Percentiles rank a stretch among this genome's conserved stretches.
Evolutionary conservation across 208 protist species (phyloP).

Genomic region (Jaenimonas drosophilae): DNA sequence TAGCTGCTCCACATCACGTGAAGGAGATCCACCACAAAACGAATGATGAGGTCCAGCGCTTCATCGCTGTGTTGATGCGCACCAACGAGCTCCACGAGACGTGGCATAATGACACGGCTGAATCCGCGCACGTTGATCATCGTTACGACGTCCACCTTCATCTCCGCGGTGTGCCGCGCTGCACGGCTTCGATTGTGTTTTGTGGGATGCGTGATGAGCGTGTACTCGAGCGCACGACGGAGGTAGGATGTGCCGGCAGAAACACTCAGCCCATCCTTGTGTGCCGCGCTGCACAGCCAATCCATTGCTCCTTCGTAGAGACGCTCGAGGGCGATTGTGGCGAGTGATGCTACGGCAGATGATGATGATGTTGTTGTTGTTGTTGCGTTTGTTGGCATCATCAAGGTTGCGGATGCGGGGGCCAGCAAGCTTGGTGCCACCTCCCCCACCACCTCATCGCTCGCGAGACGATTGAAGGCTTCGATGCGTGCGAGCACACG

Average conservation of each 20-base stretch:
- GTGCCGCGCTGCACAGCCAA: conserved; percentile 19
- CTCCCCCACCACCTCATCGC: conserved; percentile 8
- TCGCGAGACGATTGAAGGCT: conserved; percentile 43
- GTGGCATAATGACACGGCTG: conserved; percentile 31
- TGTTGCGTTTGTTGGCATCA: too few species aligned
- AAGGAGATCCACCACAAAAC: conserved; percentile 48
- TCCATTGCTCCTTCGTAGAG: conserved; percentile 40
- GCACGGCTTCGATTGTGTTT: conserved; percentile 5
- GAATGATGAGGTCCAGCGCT: conserved; percentile 42
- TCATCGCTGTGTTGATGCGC: conserved; percentile 42
- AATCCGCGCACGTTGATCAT: conserved; percentile 57
- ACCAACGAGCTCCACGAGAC: conserved; percentile 36
- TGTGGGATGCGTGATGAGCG: conserved; percentile 41
- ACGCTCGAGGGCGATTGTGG: too few species aligned
- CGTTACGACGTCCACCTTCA: conserved; percentile 38
- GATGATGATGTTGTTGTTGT: too few species aligned
- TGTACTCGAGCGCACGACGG: conserved; percentile 49
- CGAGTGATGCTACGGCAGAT: too few species aligned
- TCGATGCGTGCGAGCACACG: conserved; percentile 61
- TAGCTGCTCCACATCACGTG: conserved; percentile 39
- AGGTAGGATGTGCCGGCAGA: conserved; percentile 42
- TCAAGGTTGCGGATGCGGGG: too few species aligned
- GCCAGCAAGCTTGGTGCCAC: neutral
- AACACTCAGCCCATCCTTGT: conserved; percentile 33
- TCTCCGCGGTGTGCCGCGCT: too few species aligned